Percentiles rank a stretch among this genome's conserved stretches.
Conservation (phyloP, 176 grass and related monocot species). For the Eremochloa ophiuroides region DNA sequence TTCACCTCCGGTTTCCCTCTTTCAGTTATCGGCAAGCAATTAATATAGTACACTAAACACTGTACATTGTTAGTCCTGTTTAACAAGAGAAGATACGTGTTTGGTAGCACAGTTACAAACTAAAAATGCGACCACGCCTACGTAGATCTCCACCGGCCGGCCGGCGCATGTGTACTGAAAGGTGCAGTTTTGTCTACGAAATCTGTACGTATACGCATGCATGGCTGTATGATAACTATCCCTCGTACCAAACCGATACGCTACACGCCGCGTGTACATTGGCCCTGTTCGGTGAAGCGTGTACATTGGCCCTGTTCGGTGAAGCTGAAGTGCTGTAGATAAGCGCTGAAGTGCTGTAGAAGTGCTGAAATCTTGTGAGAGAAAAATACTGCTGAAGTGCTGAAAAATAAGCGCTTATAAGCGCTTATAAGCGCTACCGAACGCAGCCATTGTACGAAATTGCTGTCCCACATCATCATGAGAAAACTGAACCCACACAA, state of each 20-base stretch:
- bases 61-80: background rate
- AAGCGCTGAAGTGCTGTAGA: no score
- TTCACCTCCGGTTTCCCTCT: background rate
- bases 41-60: no score
- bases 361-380: no score
- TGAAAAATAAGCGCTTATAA: no score
- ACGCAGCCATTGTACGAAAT: no score
- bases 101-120: background rate
- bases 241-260: background rate
- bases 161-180: background rate
- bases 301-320: no score
- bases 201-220: conserved; percentile 9
- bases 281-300: no score
- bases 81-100: background rate
- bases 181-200: background rate
- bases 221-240: background rate
- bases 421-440: no score
- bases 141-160: background rate
- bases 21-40: background rate
- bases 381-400: no score
- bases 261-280: background rate
- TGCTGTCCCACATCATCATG: background rate
- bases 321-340: no score
- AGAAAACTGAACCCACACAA: background rate
- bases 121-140: background rate